Evolutionary conservation across 306 rosid species (phyloP), one percentile per base, ranked within the genome.

Genomic region (Trifolium dubium): DNA sequence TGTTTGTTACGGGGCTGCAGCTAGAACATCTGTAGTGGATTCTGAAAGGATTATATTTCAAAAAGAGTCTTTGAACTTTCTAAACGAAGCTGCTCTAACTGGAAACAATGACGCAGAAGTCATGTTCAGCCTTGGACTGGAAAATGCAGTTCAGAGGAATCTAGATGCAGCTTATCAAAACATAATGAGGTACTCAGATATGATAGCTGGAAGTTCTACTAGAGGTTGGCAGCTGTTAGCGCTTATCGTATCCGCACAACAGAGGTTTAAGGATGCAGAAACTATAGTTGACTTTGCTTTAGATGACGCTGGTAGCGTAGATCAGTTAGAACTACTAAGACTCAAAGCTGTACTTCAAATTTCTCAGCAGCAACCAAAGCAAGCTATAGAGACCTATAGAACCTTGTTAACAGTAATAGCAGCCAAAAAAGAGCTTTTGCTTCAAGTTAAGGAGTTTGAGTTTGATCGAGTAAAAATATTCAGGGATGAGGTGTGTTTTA

Each of bases 371-470:
- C 89, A 80, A 69, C 99, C 99, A 44, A 94, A 89, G 83, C 89
- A 88, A 81, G 97, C 99, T 55, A 85, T 92, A 77, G 99, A 94
- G 83, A 92, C 92, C 69, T 92, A 89, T 81, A 88, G 96, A 86
- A 75, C 88, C 81, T 85, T 94, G 87, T 85, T 94, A 35, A 83
- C 99, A 62, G 68, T 85, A 71, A 83, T 92, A 81, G 89, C 83
- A 87, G 90, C 92, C 46, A 83, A 74, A 63, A 89, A 83, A 71
- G 92, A 89, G 69, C 54, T 77, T 58, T 77, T 71, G 75, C 85
- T 78, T 74, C 83, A 81, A 77, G 65, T 78, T 30, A 84, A 80
- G 74, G 72, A 83, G 66, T 61, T 60, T 1, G 85, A 79, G 67
- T 61, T 64, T 3, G 83, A 82, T 68, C 84, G 58, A 79, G 76